Percentiles rank a stretch among this genome's conserved stretches.
phyloP scores from a whole-genome alignment of 495 filamentous ascomycete species.

The Tuber brumale region DNA sequence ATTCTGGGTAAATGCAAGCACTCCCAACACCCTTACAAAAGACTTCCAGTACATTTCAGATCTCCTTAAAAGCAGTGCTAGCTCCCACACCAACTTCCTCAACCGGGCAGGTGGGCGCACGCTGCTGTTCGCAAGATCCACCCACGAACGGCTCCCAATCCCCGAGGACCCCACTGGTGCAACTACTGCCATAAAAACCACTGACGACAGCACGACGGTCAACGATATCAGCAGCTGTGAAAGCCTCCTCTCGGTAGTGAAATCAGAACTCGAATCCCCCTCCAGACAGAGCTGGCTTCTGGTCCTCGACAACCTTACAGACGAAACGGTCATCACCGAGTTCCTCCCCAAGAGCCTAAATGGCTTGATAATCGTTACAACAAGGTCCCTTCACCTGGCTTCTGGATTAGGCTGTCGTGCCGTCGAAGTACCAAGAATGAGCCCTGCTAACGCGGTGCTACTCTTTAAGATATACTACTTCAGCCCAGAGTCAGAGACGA shows the following conservation, averaged over 20 bases:
- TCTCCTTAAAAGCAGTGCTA: neutral
- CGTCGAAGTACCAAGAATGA: neutral
- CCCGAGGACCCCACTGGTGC: neutral
- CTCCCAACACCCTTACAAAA: neutral
- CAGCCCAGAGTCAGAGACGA: neutral
- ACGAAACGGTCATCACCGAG: neutral
- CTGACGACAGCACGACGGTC: neutral
- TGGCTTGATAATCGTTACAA: neutral
- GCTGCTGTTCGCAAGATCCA: accelerated
- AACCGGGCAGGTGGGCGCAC: accelerated
- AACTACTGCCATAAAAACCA: neutral
- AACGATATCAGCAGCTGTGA: neutral
- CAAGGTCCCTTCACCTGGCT: neutral
- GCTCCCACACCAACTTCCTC: neutral
- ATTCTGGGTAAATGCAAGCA: neutral
- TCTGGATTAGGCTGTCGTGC: neutral
- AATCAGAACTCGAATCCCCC: neutral
- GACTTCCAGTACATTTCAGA: neutral
- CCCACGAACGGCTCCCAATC: neutral
- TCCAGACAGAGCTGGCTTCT: neutral
- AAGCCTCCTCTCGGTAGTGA: neutral
- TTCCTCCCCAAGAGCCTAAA: neutral
- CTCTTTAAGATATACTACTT: neutral
- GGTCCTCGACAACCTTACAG: neutral
- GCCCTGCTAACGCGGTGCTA: neutral